Evolutionary conservation across 78 protist species (phyloP).

Genomic region (Cavenderia fasciculata): DNA sequence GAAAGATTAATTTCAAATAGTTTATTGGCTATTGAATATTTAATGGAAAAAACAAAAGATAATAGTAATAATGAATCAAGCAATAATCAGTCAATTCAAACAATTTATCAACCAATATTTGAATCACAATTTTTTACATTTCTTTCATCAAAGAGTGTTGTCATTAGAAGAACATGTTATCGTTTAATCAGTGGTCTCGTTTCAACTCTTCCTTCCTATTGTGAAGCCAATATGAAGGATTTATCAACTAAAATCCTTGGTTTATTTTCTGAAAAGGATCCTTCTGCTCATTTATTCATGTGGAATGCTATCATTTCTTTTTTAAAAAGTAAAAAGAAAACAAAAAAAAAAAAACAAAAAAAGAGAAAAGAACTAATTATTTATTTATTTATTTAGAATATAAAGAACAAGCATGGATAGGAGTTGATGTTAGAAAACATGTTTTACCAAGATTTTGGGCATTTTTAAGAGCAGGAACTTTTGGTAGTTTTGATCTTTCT

Average conservation of each 20-base stretch:
- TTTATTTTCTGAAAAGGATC: slow-evolving; percentile 60
- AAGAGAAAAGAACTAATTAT: too few relatives aligned
- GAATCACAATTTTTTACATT: slow-evolving; percentile 60
- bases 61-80: background rate
- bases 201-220: slow-evolving; percentile 15
- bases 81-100: background rate
- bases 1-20: slow-evolving; percentile 64
- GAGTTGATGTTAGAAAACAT: slow-evolving; percentile 65
- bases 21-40: slow-evolving; percentile 51
- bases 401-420: slow-evolving; percentile 34
- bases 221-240: slow-evolving; percentile 58
- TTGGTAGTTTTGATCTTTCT: slow-evolving; percentile 37
- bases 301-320: slow-evolving; percentile 67
- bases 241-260: slow-evolving; percentile 39
- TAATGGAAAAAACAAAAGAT: slow-evolving; percentile 18
- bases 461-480: slow-evolving; percentile 35
- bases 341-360: too few relatives aligned
- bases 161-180: slow-evolving; percentile 69
- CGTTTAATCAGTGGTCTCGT: slow-evolving; percentile 21
- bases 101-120: slow-evolving; percentile 54
- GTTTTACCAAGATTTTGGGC: slow-evolving; percentile 73
- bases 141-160: slow-evolving; percentile 59
- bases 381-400: slow-evolving; percentile 14
- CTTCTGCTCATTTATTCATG: slow-evolving; percentile 62
- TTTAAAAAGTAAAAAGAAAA: background rate